Evolutionary conservation across 352 stramenopile genomes (phyloP), one percentile per base, ranked within the genome.

Genomic region (Globisporangium barbulae): DNA sequence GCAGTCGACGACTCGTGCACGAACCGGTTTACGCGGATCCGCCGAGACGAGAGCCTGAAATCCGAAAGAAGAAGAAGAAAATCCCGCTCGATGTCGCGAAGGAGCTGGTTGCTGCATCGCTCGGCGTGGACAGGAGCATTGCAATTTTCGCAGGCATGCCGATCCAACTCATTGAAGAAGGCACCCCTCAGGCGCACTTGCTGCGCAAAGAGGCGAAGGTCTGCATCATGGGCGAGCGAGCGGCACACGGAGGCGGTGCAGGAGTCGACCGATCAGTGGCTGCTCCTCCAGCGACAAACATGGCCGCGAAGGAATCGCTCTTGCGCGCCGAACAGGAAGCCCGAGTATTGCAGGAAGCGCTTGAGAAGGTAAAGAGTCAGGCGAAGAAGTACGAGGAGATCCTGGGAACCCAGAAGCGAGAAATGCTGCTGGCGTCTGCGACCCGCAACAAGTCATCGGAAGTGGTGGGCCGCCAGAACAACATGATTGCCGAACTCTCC

Each of bases 301-400:
- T 78, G 19, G 71, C 77, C 39, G 76, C 81, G 0, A 95, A 95
- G 57, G 84, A 92, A 22, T 83, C 82, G 10, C 56, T 91, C 17
- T 70, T 83, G 37, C 84, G 83, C 25, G 85, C 83, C 0, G 83
- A 95, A 47, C 64, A 84, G 50, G 83, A 95, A 55, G 86, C 86
- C 1, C 78, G 78, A 42, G 77, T 93, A 41, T 70, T 95, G 9
- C 82, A 91, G 62, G 86, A 95, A 35, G 86, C 86, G 47, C 69
- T 95, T 22, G 79, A 95, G 60, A 91, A 90, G 54, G 79, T 95
- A 39, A 92, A 95, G 66, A 82, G 69, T 48, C 84, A 95, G 53
- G 86, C 86, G 2, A 90, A 90, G 60, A 90, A 91, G 61, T 95
- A 95, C 71, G 86, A 95, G 72, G 78, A 90, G 53, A 85, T 89